Evolutionary conservation across 2,329 filamentous ascomycete genomes (phyloP), one percentile per base, ranked within the genome.

Genomic region (Didymella keratinophila): DNA sequence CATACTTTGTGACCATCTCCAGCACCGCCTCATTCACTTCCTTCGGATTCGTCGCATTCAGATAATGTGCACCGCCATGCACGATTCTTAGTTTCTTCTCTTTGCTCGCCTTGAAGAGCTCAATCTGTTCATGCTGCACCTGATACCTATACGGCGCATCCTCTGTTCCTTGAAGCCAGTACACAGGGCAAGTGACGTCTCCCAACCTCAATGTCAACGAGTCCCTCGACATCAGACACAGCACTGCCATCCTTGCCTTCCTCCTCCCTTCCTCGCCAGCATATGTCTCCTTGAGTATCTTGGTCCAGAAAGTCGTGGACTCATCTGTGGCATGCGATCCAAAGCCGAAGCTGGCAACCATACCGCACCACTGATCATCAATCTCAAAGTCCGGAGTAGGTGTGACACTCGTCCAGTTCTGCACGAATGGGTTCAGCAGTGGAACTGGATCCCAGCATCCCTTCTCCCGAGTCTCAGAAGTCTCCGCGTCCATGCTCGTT

Each of bases 401-500:
- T 1, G 61, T 56, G 5, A 61, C 69, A 23, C 70, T 78, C 3
- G 79, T 78, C 79, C 79, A 82, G 3, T 66, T 67, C 4, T 79
- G 59, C 57, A 79, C 77, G 37, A 71, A 76, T 0, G 68, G 64
- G 0, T 64, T 72, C 2, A 79, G 65, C 16, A 73, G 67, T 0
- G 67, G 65, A 1, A 71, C 67, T 10, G 73, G 77, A 61, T 84
- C 76, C 82, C 82, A 84, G 71, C 82, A 84, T 4, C 79, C 78
- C 5, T 82, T 71, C 10, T 67, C 61, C 16, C 78, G 76, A n/a
- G 78, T 79, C 12, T 76, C 72, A 16, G 76, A 65, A 18, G 78
- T 80, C 62, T 84, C 82, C 52, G 72, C 78, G 68, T 84, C 82
- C 73, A 84, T 76, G 1, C 80, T 83, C 1, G 82, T 83, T 20